phyloP scores from a whole-genome alignment of 2,329 filamentous ascomycete species.

The Neofusicoccum umdonicola region DNA sequence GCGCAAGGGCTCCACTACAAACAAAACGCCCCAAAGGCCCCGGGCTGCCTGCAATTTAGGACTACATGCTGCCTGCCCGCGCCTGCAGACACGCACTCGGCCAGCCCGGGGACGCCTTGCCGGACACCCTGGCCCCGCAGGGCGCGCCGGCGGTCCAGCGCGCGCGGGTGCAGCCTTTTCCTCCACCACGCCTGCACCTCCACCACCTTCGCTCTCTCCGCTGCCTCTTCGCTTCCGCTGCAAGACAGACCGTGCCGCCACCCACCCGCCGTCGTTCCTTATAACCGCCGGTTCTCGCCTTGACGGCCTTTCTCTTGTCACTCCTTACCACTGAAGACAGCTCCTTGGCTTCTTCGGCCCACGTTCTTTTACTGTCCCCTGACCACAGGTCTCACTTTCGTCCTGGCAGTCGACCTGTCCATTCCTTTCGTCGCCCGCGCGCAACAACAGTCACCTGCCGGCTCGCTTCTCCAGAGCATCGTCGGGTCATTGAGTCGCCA shows the following conservation, averaged over 20 bases:
- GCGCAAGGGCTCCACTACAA: constrained; percentile 15
- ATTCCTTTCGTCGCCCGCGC: neutral
- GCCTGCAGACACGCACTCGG: neutral
- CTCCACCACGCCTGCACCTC: neutral
- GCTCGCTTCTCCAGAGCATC: neutral
- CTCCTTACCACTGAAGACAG: constrained; percentile 7
- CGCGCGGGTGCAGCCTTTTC: neutral
- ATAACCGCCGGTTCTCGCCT: constrained; percentile 1
- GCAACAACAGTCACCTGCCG: neutral
- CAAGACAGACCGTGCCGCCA: neutral
- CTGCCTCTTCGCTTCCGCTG: neutral
- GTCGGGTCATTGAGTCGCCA: neutral
- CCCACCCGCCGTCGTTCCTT: neutral
- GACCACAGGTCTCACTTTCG: constrained; percentile 11
- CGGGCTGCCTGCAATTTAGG: constrained; percentile 15
- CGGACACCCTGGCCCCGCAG: neutral
- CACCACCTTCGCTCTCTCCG: neutral
- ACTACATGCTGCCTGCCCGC: neutral
- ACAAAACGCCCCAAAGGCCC: constrained; percentile 5
- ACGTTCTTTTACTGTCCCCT: constrained; percentile 17
- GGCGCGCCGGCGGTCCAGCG: neutral
- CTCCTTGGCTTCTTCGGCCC: constrained; percentile 12
- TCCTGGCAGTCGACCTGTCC: constrained; percentile 18
- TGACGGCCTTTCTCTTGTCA: neutral
- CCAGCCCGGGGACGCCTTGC: neutral